phyloP scores from a whole-genome alignment of 2,329 filamentous ascomycete genomes.

The Penicillium sp. region DNA sequence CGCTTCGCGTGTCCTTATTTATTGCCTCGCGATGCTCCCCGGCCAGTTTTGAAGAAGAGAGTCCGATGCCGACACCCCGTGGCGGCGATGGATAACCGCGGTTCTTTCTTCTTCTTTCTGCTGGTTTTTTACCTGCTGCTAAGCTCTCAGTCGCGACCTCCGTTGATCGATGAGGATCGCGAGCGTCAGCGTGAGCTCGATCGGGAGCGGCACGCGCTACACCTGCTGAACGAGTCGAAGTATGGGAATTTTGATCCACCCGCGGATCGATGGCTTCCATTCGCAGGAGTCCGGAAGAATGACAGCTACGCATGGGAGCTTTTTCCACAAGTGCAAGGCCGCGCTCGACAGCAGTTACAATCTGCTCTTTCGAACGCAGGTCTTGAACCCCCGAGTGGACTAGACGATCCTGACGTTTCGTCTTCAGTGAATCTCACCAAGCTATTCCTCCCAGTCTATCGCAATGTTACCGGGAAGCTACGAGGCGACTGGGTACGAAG shows the following conservation, averaged over 20 bases:
- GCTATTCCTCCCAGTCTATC: slow-evolving; percentile 63
- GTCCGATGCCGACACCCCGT: slow-evolving; percentile 27
- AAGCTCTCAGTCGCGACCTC: slow-evolving; percentile 49
- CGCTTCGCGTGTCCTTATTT: neutral
- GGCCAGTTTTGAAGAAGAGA: slow-evolving; percentile 21
- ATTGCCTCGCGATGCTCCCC: slow-evolving; percentile 29
- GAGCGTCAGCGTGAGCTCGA: slow-evolving; percentile 52
- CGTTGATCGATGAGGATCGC: slow-evolving; percentile 43
- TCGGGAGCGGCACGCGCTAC: slow-evolving; percentile 54
- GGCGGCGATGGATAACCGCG: slow-evolving; percentile 50
- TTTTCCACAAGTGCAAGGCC: slow-evolving; percentile 65
- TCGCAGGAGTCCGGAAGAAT: slow-evolving; percentile 73
- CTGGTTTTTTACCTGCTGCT: slow-evolving; percentile 57
- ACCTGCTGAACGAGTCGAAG: slow-evolving; percentile 51
- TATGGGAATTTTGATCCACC: slow-evolving; percentile 55
- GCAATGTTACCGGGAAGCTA: slow-evolving; percentile 75
- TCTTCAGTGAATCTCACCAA: slow-evolving; percentile 39
- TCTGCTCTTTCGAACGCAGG: slow-evolving; percentile 35
- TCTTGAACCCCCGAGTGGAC: slow-evolving; percentile 29
- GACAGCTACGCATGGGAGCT: slow-evolving; percentile 80
- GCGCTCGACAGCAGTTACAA: slow-evolving; percentile 60
- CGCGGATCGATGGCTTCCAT: slow-evolving; percentile 60
- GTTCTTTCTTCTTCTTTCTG: slow-evolving; percentile 52
- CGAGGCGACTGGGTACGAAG: slow-evolving; percentile 73
- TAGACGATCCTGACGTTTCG: slow-evolving; percentile 28